Conservation (phyloP, 305 asterid genomes). For the Plantago lanceolata region DNA sequence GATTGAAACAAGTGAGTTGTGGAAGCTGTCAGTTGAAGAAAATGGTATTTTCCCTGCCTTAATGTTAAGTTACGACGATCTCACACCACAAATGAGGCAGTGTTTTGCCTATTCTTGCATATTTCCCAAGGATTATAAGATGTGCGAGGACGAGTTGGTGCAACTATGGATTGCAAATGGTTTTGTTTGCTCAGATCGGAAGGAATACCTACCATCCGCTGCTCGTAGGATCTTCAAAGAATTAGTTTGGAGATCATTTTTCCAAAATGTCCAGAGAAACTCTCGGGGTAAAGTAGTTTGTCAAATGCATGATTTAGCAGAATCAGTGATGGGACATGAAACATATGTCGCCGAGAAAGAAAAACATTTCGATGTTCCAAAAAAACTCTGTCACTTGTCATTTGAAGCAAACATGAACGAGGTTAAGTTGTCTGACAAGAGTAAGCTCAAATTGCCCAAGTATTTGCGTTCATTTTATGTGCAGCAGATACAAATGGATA, state of each 20-base stretch:
- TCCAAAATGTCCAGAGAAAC: conserved; percentile 23
- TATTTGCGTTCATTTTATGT: neutral
- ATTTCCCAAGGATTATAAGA: conserved; percentile 31
- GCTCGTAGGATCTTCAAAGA: conserved; percentile 27
- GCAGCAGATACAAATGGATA: neutral
- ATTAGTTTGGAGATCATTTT: conserved; percentile 33
- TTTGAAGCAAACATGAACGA: neutral
- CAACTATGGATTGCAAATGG: conserved; percentile 35
- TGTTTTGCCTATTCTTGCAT: conserved; percentile 38
- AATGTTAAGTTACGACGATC: conserved; percentile 37
- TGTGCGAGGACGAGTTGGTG: conserved; percentile 23
- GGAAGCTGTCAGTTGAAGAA: conserved; percentile 17
- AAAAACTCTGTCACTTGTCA: conserved; percentile 4
- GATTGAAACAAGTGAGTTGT: conserved; percentile 16
- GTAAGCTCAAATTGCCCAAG: conserved; percentile 5
- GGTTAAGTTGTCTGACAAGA: neutral
- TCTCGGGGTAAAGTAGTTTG: conserved; percentile 5
- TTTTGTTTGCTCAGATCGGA: conserved; percentile 19
- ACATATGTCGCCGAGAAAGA: neutral
- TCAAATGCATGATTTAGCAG: conserved; percentile 38
- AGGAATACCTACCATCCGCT: conserved; percentile 7
- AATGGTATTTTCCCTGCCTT: conserved; percentile 28
- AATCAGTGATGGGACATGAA: conserved; percentile 27
- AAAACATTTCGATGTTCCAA: neutral
- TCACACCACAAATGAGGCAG: conserved; percentile 26